Base-by-base conservation (phyloP, 1,284 basidiomycete genomes). In the Schizophyllum amplum region DNA sequence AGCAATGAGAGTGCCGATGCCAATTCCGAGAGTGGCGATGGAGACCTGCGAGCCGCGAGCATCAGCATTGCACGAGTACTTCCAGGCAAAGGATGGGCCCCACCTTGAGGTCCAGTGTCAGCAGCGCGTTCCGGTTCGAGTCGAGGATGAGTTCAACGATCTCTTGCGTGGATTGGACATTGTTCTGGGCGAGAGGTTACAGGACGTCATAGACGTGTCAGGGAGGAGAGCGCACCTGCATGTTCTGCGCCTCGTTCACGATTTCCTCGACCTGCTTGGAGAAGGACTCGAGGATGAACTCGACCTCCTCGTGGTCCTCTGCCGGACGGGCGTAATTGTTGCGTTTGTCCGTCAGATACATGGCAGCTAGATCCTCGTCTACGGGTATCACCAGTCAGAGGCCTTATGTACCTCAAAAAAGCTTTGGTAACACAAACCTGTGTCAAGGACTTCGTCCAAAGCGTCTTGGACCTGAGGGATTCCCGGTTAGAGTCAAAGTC, bases 91-190 rank as follows among this genome's bases (percentile, higher is more conserved):
- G n/a, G n/a, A n/a, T n/a, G n/a, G n/a, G n/a, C n/a, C n/a, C n/a
- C n/a, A n/a, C n/a, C 76, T 94, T 88, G 52, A 99, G 79, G 69
- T 98, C 96, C 23, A 98, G 79, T 22, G 94, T 92, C 15, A 98
- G 78, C 13, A 99, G 78, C 3, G 90, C 84, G 68, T 99, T 99
- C 52, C 96, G 88, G 73, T 97, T 97, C 57, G 94, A 92, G 70
- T 99, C 96, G 51, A 99, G 80, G 67, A 98, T 95, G 57, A 99
- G 80, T 71, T 99, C 96, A 5, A 97, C 93, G 54, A 98, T 96
- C 71, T 98, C 95, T 75, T 98, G 94, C 0, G 95, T 98, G 17
- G 92, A 94, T 73, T 92, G 88, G 56, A 98, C 92, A 68, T 97
- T 97, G 57, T 79, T 82, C 92, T 94, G 4, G 24, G 64, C 33